Conservation (phyloP, 2,329 filamentous ascomycete genomes). For the Venturia pyrina region DNA sequence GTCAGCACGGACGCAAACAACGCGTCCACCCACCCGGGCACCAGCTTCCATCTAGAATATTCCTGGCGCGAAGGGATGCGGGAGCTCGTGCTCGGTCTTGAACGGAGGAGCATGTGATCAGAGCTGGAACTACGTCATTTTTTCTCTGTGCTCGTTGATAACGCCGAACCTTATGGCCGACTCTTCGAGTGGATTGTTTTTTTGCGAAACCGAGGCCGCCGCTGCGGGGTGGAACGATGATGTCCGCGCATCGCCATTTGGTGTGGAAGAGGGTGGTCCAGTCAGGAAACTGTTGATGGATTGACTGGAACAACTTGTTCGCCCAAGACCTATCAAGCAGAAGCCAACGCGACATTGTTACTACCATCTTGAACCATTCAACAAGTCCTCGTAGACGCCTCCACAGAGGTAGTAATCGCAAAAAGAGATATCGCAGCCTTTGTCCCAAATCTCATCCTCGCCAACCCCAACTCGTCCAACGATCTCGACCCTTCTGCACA, state of each 20-base stretch:
- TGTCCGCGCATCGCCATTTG: background rate
- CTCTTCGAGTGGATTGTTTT: background rate
- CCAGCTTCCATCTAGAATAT: background rate
- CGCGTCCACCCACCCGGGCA: background rate
- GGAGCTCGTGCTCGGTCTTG: background rate
- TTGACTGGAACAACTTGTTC: background rate
- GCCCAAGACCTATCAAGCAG: background rate
- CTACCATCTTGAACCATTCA: background rate
- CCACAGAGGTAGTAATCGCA: background rate
- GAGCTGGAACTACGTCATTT: background rate
- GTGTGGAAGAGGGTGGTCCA: background rate
- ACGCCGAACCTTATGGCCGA: background rate
- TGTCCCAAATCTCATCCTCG: background rate
- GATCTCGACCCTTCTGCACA: background rate
- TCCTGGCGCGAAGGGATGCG: background rate
- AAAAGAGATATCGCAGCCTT: background rate
- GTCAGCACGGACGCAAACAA: background rate
- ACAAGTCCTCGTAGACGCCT: background rate
- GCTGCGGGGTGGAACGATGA: background rate
- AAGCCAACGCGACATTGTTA: background rate
- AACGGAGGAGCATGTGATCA: background rate
- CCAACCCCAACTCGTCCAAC: background rate
- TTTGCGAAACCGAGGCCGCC: background rate
- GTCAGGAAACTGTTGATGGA: background rate
- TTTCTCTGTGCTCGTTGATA: background rate